Percentiles rank a stretch among this genome's conserved stretches.
Evolutionary conservation across 2,329 filamentous ascomycete genomes (phyloP).

Genomic region (Pseudocercospora fijiensis): DNA sequence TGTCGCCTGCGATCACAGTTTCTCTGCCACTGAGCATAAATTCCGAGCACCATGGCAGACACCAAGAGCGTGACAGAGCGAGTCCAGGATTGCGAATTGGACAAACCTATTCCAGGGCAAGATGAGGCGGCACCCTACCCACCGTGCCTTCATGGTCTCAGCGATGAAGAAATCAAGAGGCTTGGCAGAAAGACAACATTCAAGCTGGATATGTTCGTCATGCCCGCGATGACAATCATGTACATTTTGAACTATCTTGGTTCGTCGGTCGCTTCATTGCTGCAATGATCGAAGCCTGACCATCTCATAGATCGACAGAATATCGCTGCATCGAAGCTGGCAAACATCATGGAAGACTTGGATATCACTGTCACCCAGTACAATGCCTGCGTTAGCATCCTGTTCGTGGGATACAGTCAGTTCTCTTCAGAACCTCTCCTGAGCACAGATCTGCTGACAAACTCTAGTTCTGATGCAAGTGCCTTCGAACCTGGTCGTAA

Average conservation of each 20-base stretch:
- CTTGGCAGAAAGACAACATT: slow-evolving; percentile 25
- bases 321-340: slow-evolving; percentile 29
- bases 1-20: background rate
- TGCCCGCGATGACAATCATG: slow-evolving; percentile 30
- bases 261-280: background rate
- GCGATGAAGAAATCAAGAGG: slow-evolving; percentile 22
- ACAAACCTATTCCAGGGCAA: slow-evolving; percentile 10
- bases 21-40: background rate
- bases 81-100: slow-evolving; percentile 19
- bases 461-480: slow-evolving; percentile 41
- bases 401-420: slow-evolving; percentile 32
- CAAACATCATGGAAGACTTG: slow-evolving; percentile 27
- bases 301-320: slow-evolving; percentile 25
- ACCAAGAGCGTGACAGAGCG: slow-evolving; percentile 16
- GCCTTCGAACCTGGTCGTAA: slow-evolving; percentile 47
- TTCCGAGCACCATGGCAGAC: slow-evolving; percentile 15
- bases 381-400: slow-evolving; percentile 28
- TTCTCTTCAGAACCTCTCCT: background rate
- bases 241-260: slow-evolving; percentile 33
- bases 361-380: slow-evolving; percentile 25
- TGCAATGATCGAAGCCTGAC: background rate
- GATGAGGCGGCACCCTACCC: slow-evolving; percentile 14
- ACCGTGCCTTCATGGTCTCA: slow-evolving; percentile 15
- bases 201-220: slow-evolving; percentile 30
- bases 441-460: background rate